Evolutionary conservation across 106 monocot genomes (phyloP).

Genomic region (Acorus gramineus): DNA sequence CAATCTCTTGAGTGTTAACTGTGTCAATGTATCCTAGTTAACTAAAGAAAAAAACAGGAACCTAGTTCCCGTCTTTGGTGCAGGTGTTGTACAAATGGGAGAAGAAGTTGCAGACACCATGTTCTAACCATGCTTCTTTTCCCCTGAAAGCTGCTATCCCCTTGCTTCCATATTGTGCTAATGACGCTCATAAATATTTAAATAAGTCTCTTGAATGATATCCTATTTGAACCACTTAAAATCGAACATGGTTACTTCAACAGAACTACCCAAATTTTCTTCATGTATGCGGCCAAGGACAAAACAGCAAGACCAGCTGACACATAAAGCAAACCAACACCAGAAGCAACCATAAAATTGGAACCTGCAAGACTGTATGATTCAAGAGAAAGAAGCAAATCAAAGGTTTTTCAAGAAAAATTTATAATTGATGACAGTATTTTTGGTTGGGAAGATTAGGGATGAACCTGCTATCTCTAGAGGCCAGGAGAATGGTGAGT

Average conservation of each 20-base stretch:
- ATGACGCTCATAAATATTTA: too few relatives aligned
- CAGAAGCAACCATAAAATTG: constrained; percentile 36
- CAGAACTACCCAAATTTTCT: constrained; percentile 74
- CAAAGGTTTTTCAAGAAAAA: background rate
- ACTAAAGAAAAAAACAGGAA: too few relatives aligned
- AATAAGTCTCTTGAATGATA: too few relatives aligned
- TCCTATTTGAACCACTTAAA: too few relatives aligned
- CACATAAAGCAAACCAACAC: constrained; percentile 63
- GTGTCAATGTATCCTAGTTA: too few relatives aligned
- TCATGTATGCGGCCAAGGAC: constrained; percentile 79
- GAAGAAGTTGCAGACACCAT: too few relatives aligned
- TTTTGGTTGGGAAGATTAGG: background rate
- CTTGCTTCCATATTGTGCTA: too few relatives aligned
- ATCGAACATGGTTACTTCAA: constrained; percentile 29
- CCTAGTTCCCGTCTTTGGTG: too few relatives aligned
- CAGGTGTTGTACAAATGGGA: too few relatives aligned
- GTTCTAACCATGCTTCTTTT: too few relatives aligned
- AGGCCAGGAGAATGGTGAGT: constrained; percentile 64
- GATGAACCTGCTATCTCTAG: constrained; percentile 66
- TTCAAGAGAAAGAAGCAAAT: constrained; percentile 5
- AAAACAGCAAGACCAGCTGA: constrained; percentile 71
- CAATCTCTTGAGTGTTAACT: too few relatives aligned
- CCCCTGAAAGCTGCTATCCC: too few relatives aligned
- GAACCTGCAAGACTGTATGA: constrained; percentile 37
- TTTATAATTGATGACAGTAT: background rate